Conservation (phyloP, 2,329 filamentous ascomycete species). For the Neonectria hederae region DNA sequence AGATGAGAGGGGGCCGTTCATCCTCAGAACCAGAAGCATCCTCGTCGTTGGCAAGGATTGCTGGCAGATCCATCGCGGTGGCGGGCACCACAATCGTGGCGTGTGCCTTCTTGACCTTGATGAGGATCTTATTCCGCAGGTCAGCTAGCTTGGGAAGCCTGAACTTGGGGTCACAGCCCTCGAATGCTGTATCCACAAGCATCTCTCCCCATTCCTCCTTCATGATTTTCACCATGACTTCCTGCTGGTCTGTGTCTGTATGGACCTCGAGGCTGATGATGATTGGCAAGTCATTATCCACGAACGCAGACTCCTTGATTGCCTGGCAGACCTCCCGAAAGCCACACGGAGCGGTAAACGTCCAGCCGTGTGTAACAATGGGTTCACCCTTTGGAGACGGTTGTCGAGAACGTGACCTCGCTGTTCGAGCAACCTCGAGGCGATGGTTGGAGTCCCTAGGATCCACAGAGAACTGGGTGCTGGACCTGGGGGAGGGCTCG, state of each 20-base stretch:
- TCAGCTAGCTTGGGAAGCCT: conserved; percentile 75
- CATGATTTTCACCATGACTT: conserved; percentile 95
- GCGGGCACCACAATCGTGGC: conserved; percentile 44
- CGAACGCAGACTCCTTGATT: conserved; percentile 82
- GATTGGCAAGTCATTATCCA: conserved; percentile 78
- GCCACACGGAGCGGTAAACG: conserved; percentile 83
- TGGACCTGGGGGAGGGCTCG: conserved; percentile 46
- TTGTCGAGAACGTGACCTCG: conserved; percentile 35
- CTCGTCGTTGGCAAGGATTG: conserved; percentile 46
- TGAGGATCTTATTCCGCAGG: conserved; percentile 80
- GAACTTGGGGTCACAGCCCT: conserved; percentile 61
- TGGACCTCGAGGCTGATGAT: conserved; percentile 96
- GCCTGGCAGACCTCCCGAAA: conserved; percentile 88
- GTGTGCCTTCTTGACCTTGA: conserved; percentile 77
- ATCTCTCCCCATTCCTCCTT: conserved; percentile 82
- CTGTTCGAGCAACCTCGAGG: conserved; percentile 44
- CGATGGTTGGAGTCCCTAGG: conserved; percentile 48
- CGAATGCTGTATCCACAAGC: conserved; percentile 70
- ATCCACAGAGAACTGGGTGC: conserved; percentile 40
- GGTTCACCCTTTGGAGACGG: conserved; percentile 68
- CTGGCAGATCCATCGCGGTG: conserved; percentile 47
- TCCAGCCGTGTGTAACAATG: conserved; percentile 84
- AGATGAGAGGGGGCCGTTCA: conserved; percentile 43
- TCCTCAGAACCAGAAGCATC: conserved; percentile 57
- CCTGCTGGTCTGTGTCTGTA: conserved; percentile 82